Conservation (phyloP, 2,329 filamentous ascomycete genomes). For the Cladosporium sp. region DNA sequence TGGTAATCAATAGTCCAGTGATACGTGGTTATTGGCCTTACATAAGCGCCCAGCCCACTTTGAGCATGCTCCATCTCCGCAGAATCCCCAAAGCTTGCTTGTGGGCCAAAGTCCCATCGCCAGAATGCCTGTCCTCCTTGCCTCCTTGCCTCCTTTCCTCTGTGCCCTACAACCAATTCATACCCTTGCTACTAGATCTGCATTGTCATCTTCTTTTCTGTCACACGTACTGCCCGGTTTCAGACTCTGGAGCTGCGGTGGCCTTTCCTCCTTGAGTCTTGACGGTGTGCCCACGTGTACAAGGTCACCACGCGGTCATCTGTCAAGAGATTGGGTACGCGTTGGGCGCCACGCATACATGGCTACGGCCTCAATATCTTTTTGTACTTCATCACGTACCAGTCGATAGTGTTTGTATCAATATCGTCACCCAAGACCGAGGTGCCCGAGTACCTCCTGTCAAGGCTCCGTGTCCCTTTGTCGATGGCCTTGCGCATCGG, state of each 20-base stretch:
- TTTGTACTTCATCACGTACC: neutral
- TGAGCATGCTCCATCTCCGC: neutral
- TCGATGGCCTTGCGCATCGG: neutral
- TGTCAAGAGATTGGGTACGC: neutral
- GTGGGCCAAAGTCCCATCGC: neutral
- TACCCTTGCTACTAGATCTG: neutral
- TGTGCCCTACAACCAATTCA: neutral
- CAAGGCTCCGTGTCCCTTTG: neutral
- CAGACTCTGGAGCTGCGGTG: neutral
- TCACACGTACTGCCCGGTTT: neutral
- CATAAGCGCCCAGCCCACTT: conserved; percentile 11
- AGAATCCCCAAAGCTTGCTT: neutral
- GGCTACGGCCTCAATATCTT: neutral
- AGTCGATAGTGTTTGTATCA: conserved; percentile 8
- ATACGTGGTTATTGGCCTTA: neutral
- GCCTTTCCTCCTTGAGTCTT: neutral
- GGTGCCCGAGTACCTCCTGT: conserved; percentile 16
- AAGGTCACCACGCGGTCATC: neutral
- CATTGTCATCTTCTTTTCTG: neutral
- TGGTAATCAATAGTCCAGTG: neutral
- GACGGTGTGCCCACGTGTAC: neutral
- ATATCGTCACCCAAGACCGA: neutral
- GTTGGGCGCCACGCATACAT: neutral
- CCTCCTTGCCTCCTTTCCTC: neutral
- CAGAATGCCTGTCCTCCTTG: neutral